Evolutionary conservation across 2,329 filamentous ascomycete species (phyloP).

Genomic region (Calonectria leucothoes): DNA sequence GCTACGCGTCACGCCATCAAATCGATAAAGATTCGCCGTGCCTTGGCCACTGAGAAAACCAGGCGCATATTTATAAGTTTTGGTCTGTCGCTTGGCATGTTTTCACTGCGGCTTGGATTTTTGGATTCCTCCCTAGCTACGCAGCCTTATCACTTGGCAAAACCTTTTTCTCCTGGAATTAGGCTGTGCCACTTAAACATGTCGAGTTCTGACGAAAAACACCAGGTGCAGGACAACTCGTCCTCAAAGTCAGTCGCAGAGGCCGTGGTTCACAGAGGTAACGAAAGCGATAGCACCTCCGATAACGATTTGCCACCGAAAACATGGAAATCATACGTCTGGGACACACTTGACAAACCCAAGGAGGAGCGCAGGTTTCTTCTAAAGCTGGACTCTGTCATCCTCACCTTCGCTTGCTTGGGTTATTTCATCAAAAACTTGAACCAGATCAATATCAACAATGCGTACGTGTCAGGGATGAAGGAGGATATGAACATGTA

Average conservation of each 20-base stretch:
- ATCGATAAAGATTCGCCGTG: neutral
- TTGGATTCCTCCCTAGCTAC: neutral
- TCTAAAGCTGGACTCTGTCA: conserved; percentile 55
- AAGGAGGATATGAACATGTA: conserved; percentile 64
- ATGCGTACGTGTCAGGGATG: conserved; percentile 56
- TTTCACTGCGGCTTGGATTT: neutral
- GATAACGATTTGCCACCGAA: conserved; percentile 44
- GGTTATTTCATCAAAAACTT: conserved; percentile 54
- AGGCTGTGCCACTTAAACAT: conserved; percentile 5
- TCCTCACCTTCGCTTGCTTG: conserved; percentile 51
- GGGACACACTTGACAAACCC: conserved; percentile 60
- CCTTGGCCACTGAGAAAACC: neutral
- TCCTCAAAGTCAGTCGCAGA: conserved; percentile 21
- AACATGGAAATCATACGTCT: conserved; percentile 61
- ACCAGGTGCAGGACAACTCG: neutral
- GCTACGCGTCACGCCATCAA: conserved; percentile 24
- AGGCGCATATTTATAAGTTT: neutral
- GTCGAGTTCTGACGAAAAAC: conserved; percentile 17
- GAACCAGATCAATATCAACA: conserved; percentile 49
- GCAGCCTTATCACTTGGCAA: neutral
- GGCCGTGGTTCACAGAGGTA: conserved; percentile 11
- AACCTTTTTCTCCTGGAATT: neutral
- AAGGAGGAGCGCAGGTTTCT: conserved; percentile 54
- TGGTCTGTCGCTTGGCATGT: neutral
- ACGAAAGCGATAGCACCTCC: conserved; percentile 26